Evolutionary conservation across 2,329 filamentous ascomycete genomes (phyloP).

Genomic region (Leptographium lundbergii): DNA sequence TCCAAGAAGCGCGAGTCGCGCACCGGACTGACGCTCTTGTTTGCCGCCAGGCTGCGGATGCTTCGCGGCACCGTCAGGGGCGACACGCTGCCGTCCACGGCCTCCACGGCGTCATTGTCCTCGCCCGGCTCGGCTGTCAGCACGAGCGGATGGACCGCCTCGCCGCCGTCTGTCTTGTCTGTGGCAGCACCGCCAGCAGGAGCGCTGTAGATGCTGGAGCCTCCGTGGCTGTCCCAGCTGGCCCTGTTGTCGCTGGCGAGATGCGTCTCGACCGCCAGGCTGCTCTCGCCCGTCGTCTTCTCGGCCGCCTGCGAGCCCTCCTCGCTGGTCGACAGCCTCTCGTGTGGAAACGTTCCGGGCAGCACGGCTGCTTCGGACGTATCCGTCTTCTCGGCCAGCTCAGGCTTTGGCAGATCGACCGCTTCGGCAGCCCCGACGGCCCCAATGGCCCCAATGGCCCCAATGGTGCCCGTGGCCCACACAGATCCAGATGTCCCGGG

Average conservation of each 20-base stretch:
- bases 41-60: conserved; percentile 14
- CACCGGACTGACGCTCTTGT: conserved; percentile 26
- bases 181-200: neutral
- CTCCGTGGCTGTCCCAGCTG: neutral
- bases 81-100: neutral
- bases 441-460: neutral
- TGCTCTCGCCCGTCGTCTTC: neutral
- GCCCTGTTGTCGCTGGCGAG: neutral
- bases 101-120: neutral
- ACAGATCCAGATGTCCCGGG: neutral
- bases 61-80: conserved; percentile 9
- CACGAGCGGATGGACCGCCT: neutral
- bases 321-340: neutral
- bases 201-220: neutral
- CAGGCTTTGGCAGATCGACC: neutral
- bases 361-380: neutral
- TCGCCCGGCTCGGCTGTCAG: neutral
- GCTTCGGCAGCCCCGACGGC: neutral
- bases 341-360: neutral
- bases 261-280: neutral
- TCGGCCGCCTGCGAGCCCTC: neutral
- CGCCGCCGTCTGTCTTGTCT: neutral
- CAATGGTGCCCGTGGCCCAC: neutral
- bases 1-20: conserved; percentile 39
- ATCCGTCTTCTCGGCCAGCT: too few relatives aligned